Conservation (phyloP, 2,329 filamentous ascomycete genomes). For the Aspergillus awamori region DNA sequence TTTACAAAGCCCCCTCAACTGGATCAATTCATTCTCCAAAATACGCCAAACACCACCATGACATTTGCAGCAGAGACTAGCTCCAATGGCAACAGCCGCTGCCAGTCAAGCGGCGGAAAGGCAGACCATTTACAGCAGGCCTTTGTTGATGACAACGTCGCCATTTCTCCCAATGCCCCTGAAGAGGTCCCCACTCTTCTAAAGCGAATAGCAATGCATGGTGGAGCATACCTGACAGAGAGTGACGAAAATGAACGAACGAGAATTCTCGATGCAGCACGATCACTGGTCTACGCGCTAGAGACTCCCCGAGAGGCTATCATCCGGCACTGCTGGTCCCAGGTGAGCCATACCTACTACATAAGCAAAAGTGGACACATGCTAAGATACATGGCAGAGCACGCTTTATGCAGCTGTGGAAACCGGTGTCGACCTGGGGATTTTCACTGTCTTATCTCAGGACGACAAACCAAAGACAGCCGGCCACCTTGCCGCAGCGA, state of each 20-base stretch:
- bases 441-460: constrained; percentile 26
- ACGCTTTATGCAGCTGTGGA: constrained; percentile 28
- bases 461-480: constrained; percentile 28
- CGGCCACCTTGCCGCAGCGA: constrained; percentile 24
- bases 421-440: constrained; percentile 25
- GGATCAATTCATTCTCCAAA: neutral
- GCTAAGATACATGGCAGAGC: neutral
- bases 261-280: constrained; percentile 22
- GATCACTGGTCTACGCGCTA: constrained; percentile 28
- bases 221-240: constrained; percentile 9
- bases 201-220: constrained; percentile 13
- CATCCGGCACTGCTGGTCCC: constrained; percentile 51
- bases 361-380: neutral
- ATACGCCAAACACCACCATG: neutral
- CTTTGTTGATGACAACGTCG: constrained; percentile 16
- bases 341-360: constrained; percentile 28
- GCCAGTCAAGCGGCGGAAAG: neutral
- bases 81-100: neutral
- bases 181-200: constrained; percentile 17
- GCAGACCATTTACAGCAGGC: neutral
- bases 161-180: constrained; percentile 17
- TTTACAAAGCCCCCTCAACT: neutral
- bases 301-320: constrained; percentile 55
- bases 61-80: neutral
- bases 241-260: constrained; percentile 16